Conservation (phyloP, 148 eudicot genomes). For the Rhododendron molle region DNA sequence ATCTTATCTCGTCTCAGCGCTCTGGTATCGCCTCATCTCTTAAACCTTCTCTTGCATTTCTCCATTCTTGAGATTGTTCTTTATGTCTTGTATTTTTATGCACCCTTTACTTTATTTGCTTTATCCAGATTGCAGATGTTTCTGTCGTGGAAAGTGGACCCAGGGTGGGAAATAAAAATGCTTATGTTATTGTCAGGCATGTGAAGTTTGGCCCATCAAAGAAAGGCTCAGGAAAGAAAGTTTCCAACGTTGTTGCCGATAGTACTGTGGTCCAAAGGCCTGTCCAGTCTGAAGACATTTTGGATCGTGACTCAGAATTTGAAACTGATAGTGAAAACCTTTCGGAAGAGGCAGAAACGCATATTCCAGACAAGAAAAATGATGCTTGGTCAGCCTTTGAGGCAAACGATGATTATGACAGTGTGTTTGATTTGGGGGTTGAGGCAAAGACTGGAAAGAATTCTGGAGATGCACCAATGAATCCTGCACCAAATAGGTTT, state of each 20-base stretch:
- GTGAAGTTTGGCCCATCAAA: constrained; percentile 65
- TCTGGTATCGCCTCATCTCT: constrained; percentile 37
- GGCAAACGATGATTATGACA: constrained; percentile 16
- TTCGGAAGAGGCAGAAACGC: constrained; percentile 12
- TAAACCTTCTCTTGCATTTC: neutral
- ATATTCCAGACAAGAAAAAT: constrained; percentile 9
- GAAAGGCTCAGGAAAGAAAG: constrained; percentile 50
- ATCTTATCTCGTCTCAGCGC: constrained; percentile 43
- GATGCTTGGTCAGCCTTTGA: constrained; percentile 22
- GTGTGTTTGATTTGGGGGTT: constrained; percentile 18
- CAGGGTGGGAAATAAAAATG: constrained; percentile 46
- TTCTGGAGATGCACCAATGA: constrained; percentile 8
- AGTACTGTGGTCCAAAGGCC: neutral
- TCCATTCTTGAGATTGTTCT: neutral
- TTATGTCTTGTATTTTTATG: neutral
- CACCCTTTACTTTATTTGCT: neutral
- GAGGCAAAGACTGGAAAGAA: neutral
- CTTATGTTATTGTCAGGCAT: constrained; percentile 59
- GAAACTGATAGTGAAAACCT: constrained; percentile 24
- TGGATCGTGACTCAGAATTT: constrained; percentile 16
- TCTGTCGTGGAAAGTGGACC: constrained; percentile 61
- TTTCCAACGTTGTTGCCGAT: constrained; percentile 14
- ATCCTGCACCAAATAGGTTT: constrained; percentile 7
- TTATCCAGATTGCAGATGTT: constrained; percentile 62
- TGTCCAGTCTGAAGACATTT: constrained; percentile 9